A percentile compares a stretch with the other conserved stretches of the same genome.
Conservation (phyloP, 352 stramenopile genomes). For the Phytopythium montanum region DNA sequence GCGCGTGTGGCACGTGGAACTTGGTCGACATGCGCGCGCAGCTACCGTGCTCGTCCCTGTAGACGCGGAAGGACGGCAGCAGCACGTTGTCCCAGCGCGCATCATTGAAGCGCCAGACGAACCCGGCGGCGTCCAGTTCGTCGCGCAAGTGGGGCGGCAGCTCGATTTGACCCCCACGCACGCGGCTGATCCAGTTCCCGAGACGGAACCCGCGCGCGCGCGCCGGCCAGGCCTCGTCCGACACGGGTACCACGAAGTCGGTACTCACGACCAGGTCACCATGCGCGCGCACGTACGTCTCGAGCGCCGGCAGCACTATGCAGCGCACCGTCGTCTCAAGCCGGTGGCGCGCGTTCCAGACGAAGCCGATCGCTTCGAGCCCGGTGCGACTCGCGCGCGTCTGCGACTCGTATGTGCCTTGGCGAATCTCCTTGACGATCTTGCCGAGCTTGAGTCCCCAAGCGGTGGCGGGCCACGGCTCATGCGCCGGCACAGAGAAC, state of each 20-base stretch:
- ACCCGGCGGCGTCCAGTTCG: slow-evolving; percentile 58
- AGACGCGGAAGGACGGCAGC: slow-evolving; percentile 60
- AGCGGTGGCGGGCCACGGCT: slow-evolving; percentile 76
- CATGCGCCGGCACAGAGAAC: slow-evolving; percentile 82
- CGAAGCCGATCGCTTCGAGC: slow-evolving; percentile 89
- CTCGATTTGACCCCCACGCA: slow-evolving; percentile 39
- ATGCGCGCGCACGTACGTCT: slow-evolving; percentile 41
- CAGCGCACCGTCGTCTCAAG: slow-evolving; percentile 48
- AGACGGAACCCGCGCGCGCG: slow-evolving; percentile 57
- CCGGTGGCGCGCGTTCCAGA: slow-evolving; percentile 84
- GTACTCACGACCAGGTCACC: slow-evolving; percentile 49
- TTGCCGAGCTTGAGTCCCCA: slow-evolving; percentile 87
- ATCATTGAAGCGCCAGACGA: slow-evolving; percentile 75
- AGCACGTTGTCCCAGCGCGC: slow-evolving; percentile 61
- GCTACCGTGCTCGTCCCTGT: slow-evolving; percentile 47
- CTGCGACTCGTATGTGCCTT: slow-evolving; percentile 75
- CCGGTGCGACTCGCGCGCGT: slow-evolving; percentile 64
- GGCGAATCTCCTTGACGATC: slow-evolving; percentile 90
- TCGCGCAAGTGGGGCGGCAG: slow-evolving; percentile 34
- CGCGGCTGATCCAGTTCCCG: slow-evolving; percentile 71
- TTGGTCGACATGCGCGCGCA: slow-evolving; percentile 73
- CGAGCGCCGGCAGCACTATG: slow-evolving; percentile 57
- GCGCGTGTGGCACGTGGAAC: slow-evolving; percentile 58
- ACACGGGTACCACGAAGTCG: slow-evolving; percentile 70
- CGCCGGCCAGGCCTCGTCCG: slow-evolving; percentile 43